Base-by-base conservation (phyloP, 768 basidiomycete genomes). In the Mycena rebaudengoi region DNA sequence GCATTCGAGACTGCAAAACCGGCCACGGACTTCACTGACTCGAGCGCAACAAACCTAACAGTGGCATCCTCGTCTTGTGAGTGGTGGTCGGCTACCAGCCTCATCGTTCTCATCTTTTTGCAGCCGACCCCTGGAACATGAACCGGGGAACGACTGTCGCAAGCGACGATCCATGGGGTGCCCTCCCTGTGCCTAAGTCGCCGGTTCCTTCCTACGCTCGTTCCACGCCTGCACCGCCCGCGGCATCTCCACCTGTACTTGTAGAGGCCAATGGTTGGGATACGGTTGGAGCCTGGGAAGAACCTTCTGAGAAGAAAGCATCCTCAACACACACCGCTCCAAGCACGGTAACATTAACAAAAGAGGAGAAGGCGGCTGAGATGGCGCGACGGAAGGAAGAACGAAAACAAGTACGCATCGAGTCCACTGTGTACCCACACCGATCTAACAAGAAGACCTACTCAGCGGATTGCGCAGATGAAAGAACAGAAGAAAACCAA, bases 301-400 rank as follows among this genome's bases (percentile, higher is more conserved):
- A 66, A 10, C 20, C 60, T 12, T 26, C 68, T 21, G 46, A 30
- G 13, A 60, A 50, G 45, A 71, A 69, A 20, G 49, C 67, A n/a
- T 26, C 68, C n/a, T 57, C 69, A 1, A 61, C 72, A 35, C 35
- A 65, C 10, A 58, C 74, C n/a, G 48, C 71, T n/a, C 57, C 77
- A 2, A 68, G 71, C 25, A 79, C 82, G 57, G 76, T 85, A 26
- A 76, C 74, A 1, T 81, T 95, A 84, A 85, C 86, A 26, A 98
- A 95, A 75, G 97, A 98, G 75, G 95, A 96, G 69, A 97, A 92
- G 75, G 93, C 93, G 2, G 89, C 88, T n/a, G 95, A 98, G 80
- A 91, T 98, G 89, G 91, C 91, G 8, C 82, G 91, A 66, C 83
- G 96, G 62, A 91, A 96, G 72, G 96, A 98, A 74, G 97, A 98